phyloP scores from a whole-genome alignment of 176 grass and related monocot species.

The Themeda triandra region DNA sequence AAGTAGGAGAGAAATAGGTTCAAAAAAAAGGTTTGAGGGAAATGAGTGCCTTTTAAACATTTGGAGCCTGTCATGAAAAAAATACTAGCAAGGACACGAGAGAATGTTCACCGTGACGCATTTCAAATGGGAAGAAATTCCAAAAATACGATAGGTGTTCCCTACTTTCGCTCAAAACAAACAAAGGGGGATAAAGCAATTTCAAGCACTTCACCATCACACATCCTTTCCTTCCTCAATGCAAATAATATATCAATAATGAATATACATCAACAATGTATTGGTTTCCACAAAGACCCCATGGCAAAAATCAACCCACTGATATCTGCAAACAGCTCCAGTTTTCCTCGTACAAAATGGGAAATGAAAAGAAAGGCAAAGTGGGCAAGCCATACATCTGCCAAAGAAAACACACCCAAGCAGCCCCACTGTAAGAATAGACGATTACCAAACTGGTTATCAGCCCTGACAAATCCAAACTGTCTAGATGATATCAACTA shows the following conservation, averaged over 20 bases:
- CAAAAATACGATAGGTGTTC: no score
- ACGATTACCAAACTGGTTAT: slow-evolving; percentile 34
- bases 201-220: slow-evolving; percentile 4
- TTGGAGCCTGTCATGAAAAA: no score
- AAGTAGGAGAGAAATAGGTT: no score
- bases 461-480: slow-evolving; percentile 24
- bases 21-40: no score
- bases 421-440: slow-evolving; percentile 22
- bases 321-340: slow-evolving; percentile 38
- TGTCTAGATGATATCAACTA: slow-evolving; percentile 14
- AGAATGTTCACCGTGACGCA: no score
- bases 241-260: slow-evolving; percentile 41
- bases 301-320: slow-evolving; percentile 11
- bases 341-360: slow-evolving; percentile 19
- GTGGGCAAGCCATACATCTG: slow-evolving; percentile 40
- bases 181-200: background rate
- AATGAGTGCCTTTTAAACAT: no score
- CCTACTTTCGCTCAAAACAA: no score
- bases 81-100: no score
- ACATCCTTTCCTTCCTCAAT: slow-evolving; percentile 20
- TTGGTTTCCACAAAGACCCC: slow-evolving; percentile 8
- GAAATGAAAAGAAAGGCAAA: slow-evolving; percentile 8
- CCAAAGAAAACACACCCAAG: slow-evolving; percentile 41
- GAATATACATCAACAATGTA: slow-evolving; percentile 52
- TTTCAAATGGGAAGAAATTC: no score